phyloP scores from a whole-genome alignment of 768 basidiomycete species.

The Termitomyces sp. region DNA sequence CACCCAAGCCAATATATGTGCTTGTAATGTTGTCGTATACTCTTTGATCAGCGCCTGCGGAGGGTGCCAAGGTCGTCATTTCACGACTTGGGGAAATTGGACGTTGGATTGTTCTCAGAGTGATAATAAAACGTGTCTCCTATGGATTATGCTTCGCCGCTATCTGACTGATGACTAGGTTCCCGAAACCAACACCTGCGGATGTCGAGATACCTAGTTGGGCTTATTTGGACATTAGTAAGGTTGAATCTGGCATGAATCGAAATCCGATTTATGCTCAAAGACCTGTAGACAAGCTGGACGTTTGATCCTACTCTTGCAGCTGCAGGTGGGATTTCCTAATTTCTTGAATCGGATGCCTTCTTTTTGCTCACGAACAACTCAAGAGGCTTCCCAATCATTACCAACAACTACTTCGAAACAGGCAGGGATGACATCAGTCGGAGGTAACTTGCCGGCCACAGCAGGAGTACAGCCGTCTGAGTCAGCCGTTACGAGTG shows the following conservation, averaged over 20 bases:
- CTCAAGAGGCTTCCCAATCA: background rate
- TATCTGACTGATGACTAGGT: slow-evolving; percentile 26
- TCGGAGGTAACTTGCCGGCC: background rate
- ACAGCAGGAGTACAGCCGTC: background rate
- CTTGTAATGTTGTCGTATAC: slow-evolving; percentile 56
- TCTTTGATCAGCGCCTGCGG: slow-evolving; percentile 54
- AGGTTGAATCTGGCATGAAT: slow-evolving; percentile 17
- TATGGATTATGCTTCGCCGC: background rate
- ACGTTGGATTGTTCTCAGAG: slow-evolving; percentile 26
- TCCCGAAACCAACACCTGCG: slow-evolving; percentile 34
- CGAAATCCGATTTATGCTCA: background rate
- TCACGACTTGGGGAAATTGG: slow-evolving; percentile 32
- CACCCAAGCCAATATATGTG: slow-evolving; percentile 33
- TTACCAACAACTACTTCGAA: background rate
- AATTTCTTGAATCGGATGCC: background rate
- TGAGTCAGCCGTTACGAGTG: background rate
- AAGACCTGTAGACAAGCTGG: slow-evolving; percentile 21
- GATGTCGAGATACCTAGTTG: slow-evolving; percentile 44
- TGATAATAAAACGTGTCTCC: slow-evolving; percentile 25
- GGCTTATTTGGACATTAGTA: slow-evolving; percentile 49
- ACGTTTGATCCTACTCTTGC: slow-evolving; percentile 28
- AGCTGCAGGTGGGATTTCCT: background rate
- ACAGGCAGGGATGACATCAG: background rate
- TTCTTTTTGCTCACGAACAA: background rate
- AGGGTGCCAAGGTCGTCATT: slow-evolving; percentile 45